Evolutionary conservation across 2,329 filamentous ascomycete species (phyloP), one percentile per base, ranked within the genome.

Genomic region (Aureobasidium sp.): DNA sequence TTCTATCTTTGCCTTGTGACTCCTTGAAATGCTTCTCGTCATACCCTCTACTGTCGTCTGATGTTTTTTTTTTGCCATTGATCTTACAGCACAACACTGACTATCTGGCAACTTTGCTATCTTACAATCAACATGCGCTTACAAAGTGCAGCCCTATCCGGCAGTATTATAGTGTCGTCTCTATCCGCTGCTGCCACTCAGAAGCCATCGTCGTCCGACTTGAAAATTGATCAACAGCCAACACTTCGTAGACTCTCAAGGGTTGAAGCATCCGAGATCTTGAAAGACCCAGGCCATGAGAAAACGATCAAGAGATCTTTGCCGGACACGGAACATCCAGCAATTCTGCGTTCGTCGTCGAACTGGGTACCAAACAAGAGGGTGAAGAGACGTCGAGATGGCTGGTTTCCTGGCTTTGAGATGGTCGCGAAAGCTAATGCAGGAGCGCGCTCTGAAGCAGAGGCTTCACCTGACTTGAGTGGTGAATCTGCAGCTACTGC

Each of bases 41-140:
- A n/a, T 16, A 17, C 10, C 32, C 3, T n/a, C 25, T 4, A 4
- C n/a, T 24, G 21, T 37, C 14, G 7, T 14, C n/a, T 22, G 3
- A 14, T 3, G 6, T 16, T 17, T 10, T 22, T 21, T 4, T 1
- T 6, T 17, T 27, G 8, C 14, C 11, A 5, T 8, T 19, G 7
- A 27, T 19, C 21, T 7, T 16, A 39, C n/a, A 19, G 16, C 35
- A 21, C 11, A 21, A 19, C 6, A 37, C 24, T 29, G 21, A 37
- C 24, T 14, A 48, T 25, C 19, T 22, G 35, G 24, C 14, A 38
- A 3, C 24, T 29, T 5, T 8, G 48, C 27, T 17, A n/a, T 27
- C 32, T 4, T 34, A 10, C 24, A 30, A 10, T 16, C 6, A 19
- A 39, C 12, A 51, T 51, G 48, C 48, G 48, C 37, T 51, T 51